Base-by-base conservation (phyloP, 2,329 filamentous ascomycete genomes). In the Emericellopsis cladophorae region DNA sequence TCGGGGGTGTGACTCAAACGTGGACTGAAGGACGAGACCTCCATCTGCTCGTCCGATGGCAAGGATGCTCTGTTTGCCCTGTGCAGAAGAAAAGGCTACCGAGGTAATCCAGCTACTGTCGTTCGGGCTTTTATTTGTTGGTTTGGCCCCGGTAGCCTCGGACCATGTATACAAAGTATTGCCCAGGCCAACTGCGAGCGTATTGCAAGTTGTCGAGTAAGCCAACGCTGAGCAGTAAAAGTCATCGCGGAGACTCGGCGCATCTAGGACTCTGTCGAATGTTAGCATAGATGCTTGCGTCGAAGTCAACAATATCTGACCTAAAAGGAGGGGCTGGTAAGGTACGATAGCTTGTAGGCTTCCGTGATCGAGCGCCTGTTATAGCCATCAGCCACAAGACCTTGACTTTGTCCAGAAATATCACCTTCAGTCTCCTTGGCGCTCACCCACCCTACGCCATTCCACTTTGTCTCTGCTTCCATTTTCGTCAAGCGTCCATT, bases 211-310 rank as follows among this genome's bases (percentile, higher is more conserved):
- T 33, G 72, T 60, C 0, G 83, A 94, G 58, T 95, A 96, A 9
- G 92, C 87, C 41, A 98, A 70, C 3, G 89, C 72, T 0, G 89
- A 92, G 61, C 88, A 95, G 57, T 98, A 98, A 57, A 89, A 98
- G 59, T 98, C 90, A 52, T 96, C 88, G 42, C 87, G 79, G n/a
- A 96, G 68, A 40, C 79, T 76, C 3, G 89, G 88, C 8, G 90
- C 90, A 61, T 95, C 87, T 5, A 98, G 70, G 7, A 95, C 84
- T 62, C 79, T 83, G 46, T n/a, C 4, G n/a, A n/a, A 31, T 29
- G 18, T 35, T 35, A 35, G 32, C 26, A 29, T 7, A 9, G 9
- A 29, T 29, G 26, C 26, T 4, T 9, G 4, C 26, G 9, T 29
- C 9, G 26, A 12, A 12, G 26, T 12, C 9, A 12, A 29, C 26